Evolutionary conservation across 208 protist genomes (phyloP).

Genomic region (Acanthamoeba culbertsoni): DNA sequence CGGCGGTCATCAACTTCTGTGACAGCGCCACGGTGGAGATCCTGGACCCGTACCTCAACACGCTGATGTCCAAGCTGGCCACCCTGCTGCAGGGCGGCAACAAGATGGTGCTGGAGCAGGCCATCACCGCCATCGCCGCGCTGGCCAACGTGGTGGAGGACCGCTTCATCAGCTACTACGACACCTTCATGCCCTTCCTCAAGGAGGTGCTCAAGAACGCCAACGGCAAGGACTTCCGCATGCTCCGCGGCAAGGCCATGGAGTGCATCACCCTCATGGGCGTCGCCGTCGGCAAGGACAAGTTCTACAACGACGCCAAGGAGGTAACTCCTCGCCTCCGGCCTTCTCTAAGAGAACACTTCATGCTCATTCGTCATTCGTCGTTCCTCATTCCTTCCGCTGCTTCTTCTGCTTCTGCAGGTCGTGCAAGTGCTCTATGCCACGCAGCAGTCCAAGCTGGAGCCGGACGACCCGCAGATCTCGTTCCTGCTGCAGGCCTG

Average conservation of each 20-base stretch:
- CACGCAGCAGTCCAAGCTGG: slow-evolving; percentile 61
- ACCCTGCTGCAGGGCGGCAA: slow-evolving; percentile 63
- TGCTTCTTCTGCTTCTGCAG: background rate
- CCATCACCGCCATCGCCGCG: slow-evolving; percentile 86
- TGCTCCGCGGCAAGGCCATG: slow-evolving; percentile 87
- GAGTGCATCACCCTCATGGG: slow-evolving; percentile 87
- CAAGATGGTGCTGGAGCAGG: slow-evolving; percentile 81
- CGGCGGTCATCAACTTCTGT: slow-evolving; percentile 87
- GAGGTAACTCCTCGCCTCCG: no score
- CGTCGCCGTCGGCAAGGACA: slow-evolving; percentile 87
- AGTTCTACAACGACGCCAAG: slow-evolving; percentile 83
- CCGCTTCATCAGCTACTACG: slow-evolving; percentile 85
- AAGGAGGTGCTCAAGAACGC: slow-evolving; percentile 79
- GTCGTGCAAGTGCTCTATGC: slow-evolving; percentile 31
- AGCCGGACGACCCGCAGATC: slow-evolving; percentile 85
- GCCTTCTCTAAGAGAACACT: no score
- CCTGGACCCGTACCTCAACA: slow-evolving; percentile 69
- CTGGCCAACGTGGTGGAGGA: slow-evolving; percentile 81
- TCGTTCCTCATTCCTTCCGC: slow-evolving; percentile 53
- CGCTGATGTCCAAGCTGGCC: slow-evolving; percentile 70
- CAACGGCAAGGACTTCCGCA: slow-evolving; percentile 62
- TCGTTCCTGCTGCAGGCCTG: slow-evolving; percentile 83
- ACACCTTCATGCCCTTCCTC: slow-evolving; percentile 85
- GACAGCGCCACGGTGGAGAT: slow-evolving; percentile 73
- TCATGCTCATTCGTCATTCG: slow-evolving; percentile 73